Evolutionary conservation across 192 early-diverging fungal species (phyloP), one percentile per base, ranked within the genome.

Genomic region (Backusella liffmaniae): DNA sequence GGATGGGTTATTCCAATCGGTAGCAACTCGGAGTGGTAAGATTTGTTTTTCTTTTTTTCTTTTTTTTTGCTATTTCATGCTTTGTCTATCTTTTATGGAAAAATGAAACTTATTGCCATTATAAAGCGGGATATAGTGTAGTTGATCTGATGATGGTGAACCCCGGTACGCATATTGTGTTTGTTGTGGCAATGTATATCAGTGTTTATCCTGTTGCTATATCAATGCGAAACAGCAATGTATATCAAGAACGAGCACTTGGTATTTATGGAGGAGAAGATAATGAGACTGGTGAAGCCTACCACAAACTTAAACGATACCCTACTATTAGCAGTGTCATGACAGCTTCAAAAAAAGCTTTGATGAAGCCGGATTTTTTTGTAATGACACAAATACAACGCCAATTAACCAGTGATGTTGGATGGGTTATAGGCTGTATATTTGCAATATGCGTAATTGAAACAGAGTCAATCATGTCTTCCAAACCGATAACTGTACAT

Each of bases 161-260:
- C 30, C 80, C 80, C 26, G 77, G 80, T 3, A 75, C 76, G 13
- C 77, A 75, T 15, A 35, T 82, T 32, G 49, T 78, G 1, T 82
- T 76, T 69, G 72, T 82, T 76, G 74, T 82, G 18, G 80, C 80
- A 21, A 82, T 82, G 80, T 82, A 82, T 49, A 82, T 82, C 2
- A 73, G 73, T 37, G 80, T 82, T 0, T 82, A 82, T 44, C 80
- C 80, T 32, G 80, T 82, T 1, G 74, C 80, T 0, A 82, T 82
- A 37, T 82, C 80, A 21, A 82, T 82, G 80, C 56, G 80, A 30
- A 72, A 78, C 35, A 82, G 76, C 39, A 82, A 82, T 65, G 74
- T 82, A 2, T 82, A 82, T 46, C 77, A 82, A 69, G 80, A 81
- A 59, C 80, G 80, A 41, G 68, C 80, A 1, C 73, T 82, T 23